Evolutionary conservation across 148 eudicot genomes (phyloP).

Genomic region (Drosera capensis): DNA sequence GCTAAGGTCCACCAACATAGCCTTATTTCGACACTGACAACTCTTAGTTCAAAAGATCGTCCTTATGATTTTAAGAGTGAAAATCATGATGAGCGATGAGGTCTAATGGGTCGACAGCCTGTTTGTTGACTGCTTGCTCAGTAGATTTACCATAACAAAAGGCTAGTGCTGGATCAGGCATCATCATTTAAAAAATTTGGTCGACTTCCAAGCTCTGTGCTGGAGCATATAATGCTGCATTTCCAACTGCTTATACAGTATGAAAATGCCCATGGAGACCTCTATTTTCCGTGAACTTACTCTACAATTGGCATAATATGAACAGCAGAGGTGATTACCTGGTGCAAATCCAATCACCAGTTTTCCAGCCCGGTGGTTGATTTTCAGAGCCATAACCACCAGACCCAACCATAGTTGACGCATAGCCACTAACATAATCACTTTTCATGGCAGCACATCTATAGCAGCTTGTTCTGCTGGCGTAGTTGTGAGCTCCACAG

Average conservation of each 20-base stretch:
- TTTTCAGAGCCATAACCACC: slow-evolving; percentile 20
- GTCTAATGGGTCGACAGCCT: no score
- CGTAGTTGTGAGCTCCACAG: slow-evolving; percentile 81
- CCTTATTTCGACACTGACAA: neutral
- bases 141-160: no score
- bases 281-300: neutral
- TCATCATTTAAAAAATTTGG: no score
- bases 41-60: no score
- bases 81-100: no score
- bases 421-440: slow-evolving; percentile 23
- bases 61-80: no score
- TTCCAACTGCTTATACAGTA: neutral
- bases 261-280: neutral
- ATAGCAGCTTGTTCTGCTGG: slow-evolving; percentile 58
- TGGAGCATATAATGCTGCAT: neutral
- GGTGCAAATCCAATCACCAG: slow-evolving; percentile 74
- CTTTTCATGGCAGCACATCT: slow-evolving; percentile 34
- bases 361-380: slow-evolving; percentile 63
- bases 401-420: slow-evolving; percentile 16
- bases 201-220: no score
- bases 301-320: neutral
- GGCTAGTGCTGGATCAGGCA: no score
- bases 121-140: no score
- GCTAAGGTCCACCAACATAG: neutral
- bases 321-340: slow-evolving; percentile 17